Conservation (phyloP, 805 yeast species). For the Candida incommunis region DNA sequence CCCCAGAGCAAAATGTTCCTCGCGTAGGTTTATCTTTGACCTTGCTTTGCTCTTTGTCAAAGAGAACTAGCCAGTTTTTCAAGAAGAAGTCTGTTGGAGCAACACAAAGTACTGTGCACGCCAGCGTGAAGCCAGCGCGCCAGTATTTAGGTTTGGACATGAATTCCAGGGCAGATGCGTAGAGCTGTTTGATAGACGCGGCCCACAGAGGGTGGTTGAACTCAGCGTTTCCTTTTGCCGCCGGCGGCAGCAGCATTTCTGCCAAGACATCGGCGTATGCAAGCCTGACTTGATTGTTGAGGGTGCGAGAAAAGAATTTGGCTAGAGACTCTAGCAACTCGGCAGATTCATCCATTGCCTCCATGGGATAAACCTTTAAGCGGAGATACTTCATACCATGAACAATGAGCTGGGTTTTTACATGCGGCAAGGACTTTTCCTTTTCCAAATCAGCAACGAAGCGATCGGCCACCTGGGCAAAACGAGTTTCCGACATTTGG, state of each 20-base stretch:
- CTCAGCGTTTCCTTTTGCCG: slow-evolving; percentile 81
- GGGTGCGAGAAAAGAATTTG: slow-evolving; percentile 60
- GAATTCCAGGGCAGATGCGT: slow-evolving; percentile 33
- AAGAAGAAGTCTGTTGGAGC: slow-evolving; percentile 67
- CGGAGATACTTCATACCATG: slow-evolving; percentile 84
- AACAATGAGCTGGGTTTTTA: slow-evolving; percentile 60
- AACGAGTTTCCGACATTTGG: slow-evolving; percentile 73
- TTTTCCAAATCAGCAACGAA: slow-evolving; percentile 88
- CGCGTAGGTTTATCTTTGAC: slow-evolving; percentile 53
- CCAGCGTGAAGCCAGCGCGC: slow-evolving; percentile 52
- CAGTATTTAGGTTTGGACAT: slow-evolving; percentile 37
- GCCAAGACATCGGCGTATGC: slow-evolving; percentile 81
- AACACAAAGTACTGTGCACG: slow-evolving; percentile 64
- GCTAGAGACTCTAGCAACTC: slow-evolving; percentile 77
- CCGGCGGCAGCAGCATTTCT: slow-evolving; percentile 63
- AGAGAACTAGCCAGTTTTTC: slow-evolving; percentile 51
- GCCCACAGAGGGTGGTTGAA: slow-evolving; percentile 94
- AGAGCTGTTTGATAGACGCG: slow-evolving; percentile 56
- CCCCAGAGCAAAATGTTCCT: slow-evolving; percentile 44
- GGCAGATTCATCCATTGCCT: slow-evolving; percentile 83
- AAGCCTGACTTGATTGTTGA: slow-evolving; percentile 46
- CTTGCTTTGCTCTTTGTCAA: slow-evolving; percentile 47
- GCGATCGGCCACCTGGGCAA: slow-evolving; percentile 79
- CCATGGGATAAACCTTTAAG: slow-evolving; percentile 73
- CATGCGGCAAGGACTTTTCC: slow-evolving; percentile 9